phyloP scores from a whole-genome alignment of 164 flowering plant genomes.

The Macadamia integrifolia region DNA sequence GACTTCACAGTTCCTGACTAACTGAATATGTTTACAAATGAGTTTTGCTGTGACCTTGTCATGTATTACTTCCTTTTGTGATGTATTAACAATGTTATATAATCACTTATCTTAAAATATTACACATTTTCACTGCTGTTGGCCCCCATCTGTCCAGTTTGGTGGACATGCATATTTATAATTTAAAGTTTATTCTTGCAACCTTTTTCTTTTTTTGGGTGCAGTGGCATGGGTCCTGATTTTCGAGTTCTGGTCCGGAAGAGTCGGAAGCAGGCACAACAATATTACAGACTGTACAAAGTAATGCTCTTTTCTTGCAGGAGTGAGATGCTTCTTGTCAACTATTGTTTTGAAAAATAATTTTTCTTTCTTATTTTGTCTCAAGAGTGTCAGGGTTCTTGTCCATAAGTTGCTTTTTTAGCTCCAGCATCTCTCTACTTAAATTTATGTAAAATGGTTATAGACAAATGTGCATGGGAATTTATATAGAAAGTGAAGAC shows the following conservation, averaged over 20 bases:
- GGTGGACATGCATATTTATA: neutral
- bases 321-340: too few species aligned
- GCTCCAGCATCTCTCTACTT: neutral
- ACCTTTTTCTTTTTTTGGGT: slow-evolving; percentile 2
- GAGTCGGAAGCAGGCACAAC: slow-evolving; percentile 96
- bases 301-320: slow-evolving; percentile 22
- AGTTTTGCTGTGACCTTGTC: neutral
- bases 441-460: neutral
- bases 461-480: too few species aligned
- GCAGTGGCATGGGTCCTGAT: slow-evolving; percentile 99
- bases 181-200: neutral
- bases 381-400: neutral
- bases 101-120: neutral
- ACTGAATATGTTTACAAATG: neutral
- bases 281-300: slow-evolving; percentile 74
- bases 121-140: neutral
- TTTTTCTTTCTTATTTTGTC: neutral
- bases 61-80: too few species aligned
- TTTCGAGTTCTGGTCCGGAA: slow-evolving; percentile 87
- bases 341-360: neutral
- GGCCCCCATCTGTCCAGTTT: neutral
- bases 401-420: neutral
- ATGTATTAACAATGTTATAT: neutral
- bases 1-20: too few species aligned
- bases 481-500: too few species aligned